Evolutionary conservation across 768 basidiomycete species (phyloP).

Genomic region (Terana coerulea): DNA sequence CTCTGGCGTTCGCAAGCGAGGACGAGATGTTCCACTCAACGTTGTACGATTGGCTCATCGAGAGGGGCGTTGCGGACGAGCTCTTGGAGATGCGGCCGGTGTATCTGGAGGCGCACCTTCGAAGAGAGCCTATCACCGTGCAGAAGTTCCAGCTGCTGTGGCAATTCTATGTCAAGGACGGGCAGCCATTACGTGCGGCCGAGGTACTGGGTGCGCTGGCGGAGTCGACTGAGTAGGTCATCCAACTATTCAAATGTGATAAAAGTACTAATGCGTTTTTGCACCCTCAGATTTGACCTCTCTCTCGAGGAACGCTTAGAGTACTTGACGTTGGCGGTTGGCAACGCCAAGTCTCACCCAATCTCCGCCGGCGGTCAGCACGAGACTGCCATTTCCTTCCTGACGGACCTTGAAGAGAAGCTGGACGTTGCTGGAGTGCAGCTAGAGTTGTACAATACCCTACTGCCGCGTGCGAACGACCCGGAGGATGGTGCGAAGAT

Average conservation of each 20-base stretch:
- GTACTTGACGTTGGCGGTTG: conserved; percentile 90
- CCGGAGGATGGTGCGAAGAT: conserved; percentile 63
- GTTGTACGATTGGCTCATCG: conserved; percentile 92
- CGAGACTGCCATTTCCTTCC: conserved; percentile 90
- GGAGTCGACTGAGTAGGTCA: conserved; percentile 74
- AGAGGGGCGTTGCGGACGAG: conserved; percentile 76
- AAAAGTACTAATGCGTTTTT: background rate
- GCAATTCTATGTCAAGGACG: conserved; percentile 96
- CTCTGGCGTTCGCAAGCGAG: conserved; percentile 75
- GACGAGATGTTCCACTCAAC: conserved; percentile 95
- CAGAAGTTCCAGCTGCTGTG: conserved; percentile 88
- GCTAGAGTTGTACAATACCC: conserved; percentile 76
- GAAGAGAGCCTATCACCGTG: conserved; percentile 73
- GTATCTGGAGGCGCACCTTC: conserved; percentile 86
- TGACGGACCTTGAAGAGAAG: conserved; percentile 94
- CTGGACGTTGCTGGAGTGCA: conserved; percentile 97
- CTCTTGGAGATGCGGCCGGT: conserved; percentile 87
- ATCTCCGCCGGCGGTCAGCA: conserved; percentile 72
- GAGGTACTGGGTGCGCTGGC: conserved; percentile 80
- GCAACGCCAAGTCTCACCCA: conserved; percentile 94
- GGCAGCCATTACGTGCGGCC: conserved; percentile 83
- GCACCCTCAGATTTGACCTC: conserved; percentile 59
- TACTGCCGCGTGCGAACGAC: conserved; percentile 58
- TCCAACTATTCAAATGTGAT: background rate
- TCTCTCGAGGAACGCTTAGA: conserved; percentile 76